phyloP scores from a whole-genome alignment of 371 early-diverging fungal genomes.

The Haplosporangium sp. region DNA sequence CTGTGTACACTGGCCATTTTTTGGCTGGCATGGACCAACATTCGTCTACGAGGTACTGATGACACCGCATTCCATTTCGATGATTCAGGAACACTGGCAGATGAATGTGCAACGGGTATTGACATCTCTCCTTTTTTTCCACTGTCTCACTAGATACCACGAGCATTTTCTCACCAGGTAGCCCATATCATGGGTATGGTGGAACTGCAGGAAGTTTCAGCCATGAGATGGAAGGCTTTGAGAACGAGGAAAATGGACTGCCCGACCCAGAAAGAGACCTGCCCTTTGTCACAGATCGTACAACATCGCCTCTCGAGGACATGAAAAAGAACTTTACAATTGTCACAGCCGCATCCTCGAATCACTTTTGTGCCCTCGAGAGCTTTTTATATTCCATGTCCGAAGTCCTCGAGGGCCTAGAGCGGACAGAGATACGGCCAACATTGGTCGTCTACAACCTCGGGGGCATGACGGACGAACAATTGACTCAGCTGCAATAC shows the following conservation, averaged over 20 bases:
- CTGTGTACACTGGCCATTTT: slow-evolving; percentile 21
- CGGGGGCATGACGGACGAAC: slow-evolving; percentile 54
- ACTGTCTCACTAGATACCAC: neutral
- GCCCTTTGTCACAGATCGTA: slow-evolving; percentile 29
- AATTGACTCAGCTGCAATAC: slow-evolving; percentile 42
- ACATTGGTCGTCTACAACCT: slow-evolving; percentile 62
- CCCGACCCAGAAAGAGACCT: slow-evolving; percentile 44
- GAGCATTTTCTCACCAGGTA: neutral
- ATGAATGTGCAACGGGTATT: neutral
- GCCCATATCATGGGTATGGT: neutral
- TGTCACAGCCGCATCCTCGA: slow-evolving; percentile 70
- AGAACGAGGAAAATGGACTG: slow-evolving; percentile 6
- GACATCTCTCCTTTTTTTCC: neutral
- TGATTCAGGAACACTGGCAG: too few relatives aligned
- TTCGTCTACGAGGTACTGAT: slow-evolving; percentile 31
- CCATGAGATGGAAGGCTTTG: slow-evolving; percentile 2
- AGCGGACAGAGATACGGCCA: slow-evolving; percentile 49
- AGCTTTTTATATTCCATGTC: slow-evolving; percentile 66
- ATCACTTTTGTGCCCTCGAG: slow-evolving; percentile 73
- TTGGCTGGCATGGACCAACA: slow-evolving; percentile 30
- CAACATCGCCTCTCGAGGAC: slow-evolving; percentile 36
- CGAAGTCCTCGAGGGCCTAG: slow-evolving; percentile 52
- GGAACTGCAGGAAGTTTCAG: neutral
- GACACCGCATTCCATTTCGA: neutral
- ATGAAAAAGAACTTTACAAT: slow-evolving; percentile 60